Conservation (phyloP, 148 eudicot genomes). For the Cornus kousa region DNA sequence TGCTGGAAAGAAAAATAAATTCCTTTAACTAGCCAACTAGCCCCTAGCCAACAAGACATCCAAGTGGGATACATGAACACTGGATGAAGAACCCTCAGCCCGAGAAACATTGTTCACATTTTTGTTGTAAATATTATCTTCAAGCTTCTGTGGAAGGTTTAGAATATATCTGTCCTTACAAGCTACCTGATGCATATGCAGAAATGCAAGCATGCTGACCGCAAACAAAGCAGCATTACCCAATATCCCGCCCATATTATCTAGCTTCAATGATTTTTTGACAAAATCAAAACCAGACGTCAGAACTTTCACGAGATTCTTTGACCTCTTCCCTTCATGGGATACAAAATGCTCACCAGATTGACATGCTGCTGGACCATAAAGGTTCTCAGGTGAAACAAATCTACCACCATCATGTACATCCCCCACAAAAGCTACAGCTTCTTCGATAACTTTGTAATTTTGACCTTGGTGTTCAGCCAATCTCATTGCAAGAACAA, state of each 20-base stretch:
- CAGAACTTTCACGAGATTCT: conserved; percentile 42
- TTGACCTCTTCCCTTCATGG: conserved; percentile 39
- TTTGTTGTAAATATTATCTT: conserved; percentile 22
- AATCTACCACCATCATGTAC: conserved; percentile 55
- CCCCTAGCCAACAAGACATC: conserved; percentile 91
- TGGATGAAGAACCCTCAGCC: conserved; percentile 28
- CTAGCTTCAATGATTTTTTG: conserved; percentile 54
- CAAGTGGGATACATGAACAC: conserved; percentile 28
- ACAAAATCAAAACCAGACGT: conserved; percentile 43
- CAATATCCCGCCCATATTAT: conserved; percentile 63
- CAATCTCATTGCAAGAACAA: conserved; percentile 75
- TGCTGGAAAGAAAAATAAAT: background rate
- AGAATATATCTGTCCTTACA: conserved; percentile 28
- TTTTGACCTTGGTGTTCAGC: conserved; percentile 91
- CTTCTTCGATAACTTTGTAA: conserved; percentile 87
- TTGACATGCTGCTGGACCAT: conserved; percentile 37
- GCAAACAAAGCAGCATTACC: conserved; percentile 90
- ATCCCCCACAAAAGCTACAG: conserved; percentile 76
- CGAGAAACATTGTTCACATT: conserved; percentile 28
- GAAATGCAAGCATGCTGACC: conserved; percentile 76
- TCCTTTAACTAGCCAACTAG: conserved; percentile 46
- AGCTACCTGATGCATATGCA: conserved; percentile 66
- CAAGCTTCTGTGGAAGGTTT: conserved; percentile 32
- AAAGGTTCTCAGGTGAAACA: conserved; percentile 42
- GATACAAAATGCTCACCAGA: conserved; percentile 28